phyloP scores from a whole-genome alignment of 371 early-diverging fungal species.

The Saksenaea vasiformis region DNA sequence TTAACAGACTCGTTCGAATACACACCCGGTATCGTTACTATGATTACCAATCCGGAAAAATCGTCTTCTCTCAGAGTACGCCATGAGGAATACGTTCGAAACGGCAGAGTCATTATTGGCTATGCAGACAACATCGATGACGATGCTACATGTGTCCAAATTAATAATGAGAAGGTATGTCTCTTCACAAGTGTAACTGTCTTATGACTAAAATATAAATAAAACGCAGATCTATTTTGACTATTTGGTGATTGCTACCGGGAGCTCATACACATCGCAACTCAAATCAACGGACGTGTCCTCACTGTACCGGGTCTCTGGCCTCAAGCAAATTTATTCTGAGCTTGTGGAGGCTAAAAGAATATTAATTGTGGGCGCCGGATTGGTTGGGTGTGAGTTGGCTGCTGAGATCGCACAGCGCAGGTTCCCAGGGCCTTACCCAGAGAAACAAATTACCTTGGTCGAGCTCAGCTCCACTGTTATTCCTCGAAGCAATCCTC shows the following conservation, averaged over 20 bases:
- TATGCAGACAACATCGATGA: conserved; percentile 6
- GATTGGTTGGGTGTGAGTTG: conserved; percentile 68
- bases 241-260: conserved; percentile 74
- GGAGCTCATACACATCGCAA: conserved; percentile 58
- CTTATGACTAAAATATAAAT: not conserved
- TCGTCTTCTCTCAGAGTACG: conserved; percentile 11
- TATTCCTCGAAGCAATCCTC: conserved; percentile 33
- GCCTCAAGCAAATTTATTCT: conserved; percentile 34
- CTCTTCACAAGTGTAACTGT: not conserved
- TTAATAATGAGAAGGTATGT: conserved; percentile 27
- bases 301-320: conserved; percentile 32
- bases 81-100: conserved; percentile 14
- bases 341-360: conserved; percentile 59
- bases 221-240: conserved; percentile 58
- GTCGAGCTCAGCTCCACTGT: conserved; percentile 45
- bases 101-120: conserved; percentile 18
- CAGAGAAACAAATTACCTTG: conserved; percentile 55
- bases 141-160: conserved; percentile 2
- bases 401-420: conserved; percentile 57
- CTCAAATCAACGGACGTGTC: conserved; percentile 45
- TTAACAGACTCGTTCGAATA: conserved; percentile 42
- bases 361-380: conserved; percentile 65
- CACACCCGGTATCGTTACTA: conserved; percentile 26
- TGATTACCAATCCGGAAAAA: conserved; percentile 17
- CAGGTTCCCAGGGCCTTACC: conserved; percentile 29